Conservation (phyloP, 192 early-diverging fungal genomes). For the Paraglomus brasilianum region DNA sequence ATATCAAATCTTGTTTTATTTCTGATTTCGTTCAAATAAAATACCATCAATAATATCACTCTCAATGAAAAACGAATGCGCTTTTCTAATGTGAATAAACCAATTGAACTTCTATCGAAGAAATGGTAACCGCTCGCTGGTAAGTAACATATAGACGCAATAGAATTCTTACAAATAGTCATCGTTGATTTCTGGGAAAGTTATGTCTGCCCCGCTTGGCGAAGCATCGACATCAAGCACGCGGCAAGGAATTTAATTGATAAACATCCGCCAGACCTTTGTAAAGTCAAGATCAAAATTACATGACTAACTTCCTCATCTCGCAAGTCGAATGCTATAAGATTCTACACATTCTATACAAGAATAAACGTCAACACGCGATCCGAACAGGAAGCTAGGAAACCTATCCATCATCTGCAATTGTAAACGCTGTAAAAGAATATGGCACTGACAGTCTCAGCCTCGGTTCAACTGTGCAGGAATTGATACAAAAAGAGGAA, state of each 20-base stretch:
- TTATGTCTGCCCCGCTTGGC: neutral
- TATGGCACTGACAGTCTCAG: constrained; percentile 1
- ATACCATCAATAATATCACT: constrained; percentile 6
- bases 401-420: neutral
- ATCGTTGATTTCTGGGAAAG: constrained; percentile 13
- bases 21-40: too few species aligned
- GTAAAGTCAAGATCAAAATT: constrained; percentile 19
- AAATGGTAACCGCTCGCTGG: constrained; percentile 27
- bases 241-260: neutral
- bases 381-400: constrained; percentile 2
- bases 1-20: too few species aligned
- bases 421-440: constrained; percentile 15
- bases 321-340: constrained; percentile 1
- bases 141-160: constrained; percentile 28
- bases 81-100: constrained; percentile 19
- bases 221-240: constrained; percentile 8
- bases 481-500: constrained; percentile 14
- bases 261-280: neutral
- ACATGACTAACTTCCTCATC: neutral
- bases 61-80: constrained; percentile 21
- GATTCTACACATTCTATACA: neutral
- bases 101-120: neutral
- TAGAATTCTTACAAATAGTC: neutral
- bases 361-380: neutral
- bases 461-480: constrained; percentile 1